Percentiles rank a stretch among this genome's conserved stretches.
Conservation (phyloP, 2,329 filamentous ascomycete genomes). For the Geosmithia putterillii region DNA sequence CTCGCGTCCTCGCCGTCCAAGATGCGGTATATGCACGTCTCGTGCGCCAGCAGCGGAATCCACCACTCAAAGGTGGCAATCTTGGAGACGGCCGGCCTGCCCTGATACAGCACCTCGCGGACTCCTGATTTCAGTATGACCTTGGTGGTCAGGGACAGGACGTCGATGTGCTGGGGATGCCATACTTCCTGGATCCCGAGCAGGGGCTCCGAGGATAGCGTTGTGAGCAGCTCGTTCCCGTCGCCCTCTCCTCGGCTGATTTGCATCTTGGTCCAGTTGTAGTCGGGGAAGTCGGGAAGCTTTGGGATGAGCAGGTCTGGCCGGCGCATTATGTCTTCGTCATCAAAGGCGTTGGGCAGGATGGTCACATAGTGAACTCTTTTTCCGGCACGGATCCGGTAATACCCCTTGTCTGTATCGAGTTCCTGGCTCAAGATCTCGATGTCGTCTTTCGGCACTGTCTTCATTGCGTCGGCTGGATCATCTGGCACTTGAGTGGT, state of each 20-base stretch:
- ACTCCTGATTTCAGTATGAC: slow-evolving; percentile 11
- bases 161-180: slow-evolving; percentile 11
- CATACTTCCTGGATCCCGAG: slow-evolving; percentile 6
- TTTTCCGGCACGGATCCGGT: slow-evolving; percentile 9
- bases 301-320: slow-evolving; percentile 16
- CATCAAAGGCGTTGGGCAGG: slow-evolving; percentile 11
- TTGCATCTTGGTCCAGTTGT: slow-evolving; percentile 8
- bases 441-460: slow-evolving; percentile 4
- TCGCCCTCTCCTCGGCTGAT: background rate
- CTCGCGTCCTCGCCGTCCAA: slow-evolving; percentile 1
- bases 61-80: slow-evolving; percentile 18
- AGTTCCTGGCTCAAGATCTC: slow-evolving; percentile 7
- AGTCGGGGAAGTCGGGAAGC: slow-evolving; percentile 12
- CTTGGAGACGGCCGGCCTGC: slow-evolving; percentile 12
- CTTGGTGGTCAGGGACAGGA: slow-evolving; percentile 9
- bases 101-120: slow-evolving; percentile 5
- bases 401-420: slow-evolving; percentile 6
- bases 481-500: too few relatives aligned
- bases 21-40: slow-evolving; percentile 13
- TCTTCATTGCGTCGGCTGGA: background rate
- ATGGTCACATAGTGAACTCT: slow-evolving; percentile 12
- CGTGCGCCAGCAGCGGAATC: slow-evolving; percentile 14
- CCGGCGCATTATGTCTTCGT: slow-evolving; percentile 16
- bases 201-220: slow-evolving; percentile 1
- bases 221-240: background rate